A percentile compares a stretch with the other conserved stretches of the same genome.
Conservation (phyloP, 208 protist species). For the Histomonas meleagridis region DNA sequence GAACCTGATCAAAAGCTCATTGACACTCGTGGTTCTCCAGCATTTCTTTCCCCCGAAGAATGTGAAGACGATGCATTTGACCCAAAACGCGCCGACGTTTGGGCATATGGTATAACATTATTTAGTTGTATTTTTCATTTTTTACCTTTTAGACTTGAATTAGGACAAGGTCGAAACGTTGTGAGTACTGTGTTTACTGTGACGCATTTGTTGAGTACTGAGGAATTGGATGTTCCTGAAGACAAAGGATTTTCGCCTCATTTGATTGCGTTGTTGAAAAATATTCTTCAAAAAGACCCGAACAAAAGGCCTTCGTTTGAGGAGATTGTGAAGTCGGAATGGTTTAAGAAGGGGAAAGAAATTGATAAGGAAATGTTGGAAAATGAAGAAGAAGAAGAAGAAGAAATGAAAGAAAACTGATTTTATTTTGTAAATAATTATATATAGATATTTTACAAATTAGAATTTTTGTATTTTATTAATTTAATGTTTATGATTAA, state of each 20-base stretch:
- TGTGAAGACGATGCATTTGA: background rate
- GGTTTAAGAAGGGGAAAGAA: background rate
- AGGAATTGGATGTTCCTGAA: background rate
- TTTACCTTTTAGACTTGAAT: background rate
- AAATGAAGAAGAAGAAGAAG: background rate
- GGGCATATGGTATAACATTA: conserved; percentile 8
- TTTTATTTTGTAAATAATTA: too few relatives aligned
- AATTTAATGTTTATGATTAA: too few relatives aligned
- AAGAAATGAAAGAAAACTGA: too few relatives aligned
- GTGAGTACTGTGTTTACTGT: background rate
- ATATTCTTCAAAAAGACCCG: background rate
- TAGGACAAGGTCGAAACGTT: background rate
- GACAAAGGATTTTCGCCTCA: background rate
- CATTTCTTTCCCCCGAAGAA: conserved; percentile 9
- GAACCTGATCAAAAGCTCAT: background rate
- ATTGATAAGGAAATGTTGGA: background rate
- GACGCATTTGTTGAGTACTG: background rate
- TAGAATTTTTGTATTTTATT: too few relatives aligned
- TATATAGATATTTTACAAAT: too few relatives aligned
- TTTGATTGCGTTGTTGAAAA: background rate
- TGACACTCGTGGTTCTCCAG: background rate
- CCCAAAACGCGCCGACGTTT: conserved; percentile 6
- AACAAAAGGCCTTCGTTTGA: background rate
- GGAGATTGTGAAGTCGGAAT: background rate
- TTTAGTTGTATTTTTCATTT: background rate